A percentile compares a stretch with the other conserved stretches of the same genome.
phyloP scores from a whole-genome alignment of 1,139 yeast genomes.

The Kazachstania sp. region DNA sequence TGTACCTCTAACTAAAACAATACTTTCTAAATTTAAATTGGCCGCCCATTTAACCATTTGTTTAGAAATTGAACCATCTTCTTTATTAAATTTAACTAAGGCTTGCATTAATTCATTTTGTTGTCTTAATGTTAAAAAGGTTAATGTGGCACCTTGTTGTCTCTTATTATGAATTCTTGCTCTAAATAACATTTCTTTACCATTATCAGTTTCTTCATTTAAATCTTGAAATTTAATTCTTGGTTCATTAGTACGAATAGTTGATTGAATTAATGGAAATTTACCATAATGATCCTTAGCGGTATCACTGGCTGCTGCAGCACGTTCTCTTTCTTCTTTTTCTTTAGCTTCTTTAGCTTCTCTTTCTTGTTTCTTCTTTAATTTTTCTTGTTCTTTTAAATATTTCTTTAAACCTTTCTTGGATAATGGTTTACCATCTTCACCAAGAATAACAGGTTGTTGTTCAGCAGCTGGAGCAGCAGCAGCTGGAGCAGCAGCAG shows the following conservation, averaged over 20 bases:
- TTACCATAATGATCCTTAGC: slow-evolving; percentile 87
- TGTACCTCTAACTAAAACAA: slow-evolving; percentile 81
- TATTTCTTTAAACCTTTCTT: slow-evolving; percentile 93
- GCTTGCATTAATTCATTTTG: slow-evolving; percentile 78
- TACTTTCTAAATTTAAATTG: slow-evolving; percentile 74
- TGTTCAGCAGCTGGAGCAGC: slow-evolving; percentile 7
- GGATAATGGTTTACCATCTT: slow-evolving; percentile 90
- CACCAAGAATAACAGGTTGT: slow-evolving; percentile 40
- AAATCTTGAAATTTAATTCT: slow-evolving; percentile 54
- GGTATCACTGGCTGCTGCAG: slow-evolving; percentile 61
- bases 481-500: slow-evolving; percentile 1
- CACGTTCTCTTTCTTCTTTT: slow-evolving; percentile 57
- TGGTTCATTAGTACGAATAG: slow-evolving; percentile 47
- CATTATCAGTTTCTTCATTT: slow-evolving; percentile 54
- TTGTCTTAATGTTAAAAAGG: slow-evolving; percentile 86
- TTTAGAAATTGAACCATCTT: slow-evolving; percentile 61
- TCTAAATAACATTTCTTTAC: slow-evolving; percentile 72
- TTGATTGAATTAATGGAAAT: slow-evolving; percentile 76
- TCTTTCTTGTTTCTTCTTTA: slow-evolving; percentile 83
- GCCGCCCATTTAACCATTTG: slow-evolving; percentile 98
- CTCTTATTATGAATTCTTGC: slow-evolving; percentile 92
- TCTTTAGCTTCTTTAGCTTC: slow-evolving; percentile 85
- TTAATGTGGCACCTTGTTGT: slow-evolving; percentile 93
- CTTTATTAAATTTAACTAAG: slow-evolving; percentile 51
- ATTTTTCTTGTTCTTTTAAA: slow-evolving; percentile 89